phyloP scores from a whole-genome alignment of 2,329 filamentous ascomycete genomes.

The Colletotrichum kahawae region DNA sequence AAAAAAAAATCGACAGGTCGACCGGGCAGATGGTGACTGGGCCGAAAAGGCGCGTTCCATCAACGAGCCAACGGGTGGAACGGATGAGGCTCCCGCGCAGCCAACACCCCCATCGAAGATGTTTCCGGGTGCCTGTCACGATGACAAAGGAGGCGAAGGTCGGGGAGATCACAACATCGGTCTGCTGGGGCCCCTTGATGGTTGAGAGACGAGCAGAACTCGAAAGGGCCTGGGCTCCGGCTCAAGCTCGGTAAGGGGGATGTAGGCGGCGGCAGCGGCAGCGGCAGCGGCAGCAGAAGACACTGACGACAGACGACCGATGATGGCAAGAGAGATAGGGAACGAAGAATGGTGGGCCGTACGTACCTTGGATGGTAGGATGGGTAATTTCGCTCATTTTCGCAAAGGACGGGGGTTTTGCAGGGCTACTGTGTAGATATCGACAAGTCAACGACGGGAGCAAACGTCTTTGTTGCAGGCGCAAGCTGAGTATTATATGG shows the following conservation, averaged over 20 bases:
- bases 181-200: not conserved
- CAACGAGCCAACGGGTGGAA: not conserved
- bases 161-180: not conserved
- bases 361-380: constrained; percentile 63
- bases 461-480: not conserved
- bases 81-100: not conserved
- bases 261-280: not conserved
- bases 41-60: not conserved
- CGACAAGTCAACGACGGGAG: constrained; percentile 11
- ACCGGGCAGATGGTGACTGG: not conserved
- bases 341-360: constrained; percentile 6
- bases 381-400: constrained; percentile 62
- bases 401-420: constrained; percentile 13
- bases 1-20: not conserved
- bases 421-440: constrained; percentile 9
- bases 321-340: not conserved
- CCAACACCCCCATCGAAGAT: not conserved
- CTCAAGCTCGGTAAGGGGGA: not conserved
- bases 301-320: not conserved
- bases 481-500: constrained; percentile 9
- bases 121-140: not conserved
- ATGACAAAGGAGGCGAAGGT: not conserved
- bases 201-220: not conserved
- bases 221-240: not conserved
- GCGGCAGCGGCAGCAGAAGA: not conserved